phyloP scores from a whole-genome alignment of 1,284 basidiomycete species.

The Singerocomus inundabilis region DNA sequence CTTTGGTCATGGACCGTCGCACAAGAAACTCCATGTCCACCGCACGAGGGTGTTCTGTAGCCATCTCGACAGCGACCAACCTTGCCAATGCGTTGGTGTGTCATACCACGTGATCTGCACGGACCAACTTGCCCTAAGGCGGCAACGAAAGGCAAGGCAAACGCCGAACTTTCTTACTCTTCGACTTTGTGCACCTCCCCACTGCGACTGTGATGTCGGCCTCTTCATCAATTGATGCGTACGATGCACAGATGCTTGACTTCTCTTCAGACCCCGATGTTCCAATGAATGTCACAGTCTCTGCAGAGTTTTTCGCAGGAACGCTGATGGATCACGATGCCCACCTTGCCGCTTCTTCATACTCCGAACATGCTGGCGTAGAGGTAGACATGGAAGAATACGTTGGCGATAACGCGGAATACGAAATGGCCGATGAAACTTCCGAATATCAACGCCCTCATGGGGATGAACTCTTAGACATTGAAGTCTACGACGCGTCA shows the following conservation, averaged over 20 bases:
- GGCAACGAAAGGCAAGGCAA: slow-evolving; percentile 8
- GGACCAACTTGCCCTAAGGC: slow-evolving; percentile 35
- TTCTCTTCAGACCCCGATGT: slow-evolving; percentile 61
- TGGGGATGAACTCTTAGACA: slow-evolving; percentile 46
- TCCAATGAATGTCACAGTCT: slow-evolving; percentile 50
- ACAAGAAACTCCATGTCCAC: slow-evolving; percentile 45
- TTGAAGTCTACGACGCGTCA: slow-evolving; percentile 61
- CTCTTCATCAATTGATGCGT: slow-evolving; percentile 46
- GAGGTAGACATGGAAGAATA: slow-evolving; percentile 74
- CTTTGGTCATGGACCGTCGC: slow-evolving; percentile 59
- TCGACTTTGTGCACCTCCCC: slow-evolving; percentile 15
- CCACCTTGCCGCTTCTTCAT: slow-evolving; percentile 27
- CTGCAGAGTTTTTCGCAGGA: slow-evolving; percentile 54
- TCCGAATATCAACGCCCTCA: slow-evolving; percentile 30
- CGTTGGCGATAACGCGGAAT: slow-evolving; percentile 56
- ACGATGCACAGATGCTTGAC: slow-evolving; percentile 69
- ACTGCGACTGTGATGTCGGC: slow-evolving; percentile 29
- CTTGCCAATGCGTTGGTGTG: background rate
- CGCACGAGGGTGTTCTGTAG: slow-evolving; percentile 7
- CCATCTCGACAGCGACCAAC: slow-evolving; percentile 12
- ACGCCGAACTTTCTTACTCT: slow-evolving; percentile 18
- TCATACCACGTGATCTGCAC: slow-evolving; percentile 32
- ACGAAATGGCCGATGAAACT: slow-evolving; percentile 62
- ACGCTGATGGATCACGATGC: slow-evolving; percentile 64
- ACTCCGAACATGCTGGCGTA: slow-evolving; percentile 43